Conservation (phyloP, 2,329 filamentous ascomycete genomes). For the Trichophyton simii region DNA sequence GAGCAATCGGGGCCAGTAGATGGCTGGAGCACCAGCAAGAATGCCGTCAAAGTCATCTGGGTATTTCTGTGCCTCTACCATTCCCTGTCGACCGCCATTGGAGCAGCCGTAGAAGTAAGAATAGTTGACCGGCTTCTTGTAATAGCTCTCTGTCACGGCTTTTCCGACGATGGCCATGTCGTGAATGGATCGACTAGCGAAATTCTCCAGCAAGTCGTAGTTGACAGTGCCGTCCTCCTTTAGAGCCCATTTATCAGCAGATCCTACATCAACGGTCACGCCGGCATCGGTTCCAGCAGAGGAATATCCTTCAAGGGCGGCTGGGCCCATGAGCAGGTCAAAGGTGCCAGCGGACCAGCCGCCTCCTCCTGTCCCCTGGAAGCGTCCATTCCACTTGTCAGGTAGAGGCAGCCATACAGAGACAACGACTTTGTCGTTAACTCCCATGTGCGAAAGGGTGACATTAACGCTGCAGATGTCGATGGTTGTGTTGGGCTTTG, state of each 20-base stretch:
- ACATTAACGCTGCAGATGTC: background rate
- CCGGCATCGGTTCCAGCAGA: background rate
- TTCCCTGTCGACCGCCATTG: constrained; percentile 4
- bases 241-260: background rate
- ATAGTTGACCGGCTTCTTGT: background rate
- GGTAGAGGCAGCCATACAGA: background rate
- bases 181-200: background rate
- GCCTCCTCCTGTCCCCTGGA: background rate
- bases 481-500: background rate
- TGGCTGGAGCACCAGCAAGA: background rate
- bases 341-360: background rate
- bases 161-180: background rate
- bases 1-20: background rate
- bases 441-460: background rate
- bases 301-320: background rate
- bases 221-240: background rate
- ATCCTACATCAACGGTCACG: background rate
- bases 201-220: background rate
- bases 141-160: background rate
- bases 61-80: constrained; percentile 2
- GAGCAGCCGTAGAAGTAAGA: constrained; percentile 6
- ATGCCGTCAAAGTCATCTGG: constrained; percentile 4
- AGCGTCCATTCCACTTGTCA: constrained; percentile 2
- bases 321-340: background rate
- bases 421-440: background rate